phyloP scores from a whole-genome alignment of 2,329 filamentous ascomycete genomes.

The Epichloe bromicola region DNA sequence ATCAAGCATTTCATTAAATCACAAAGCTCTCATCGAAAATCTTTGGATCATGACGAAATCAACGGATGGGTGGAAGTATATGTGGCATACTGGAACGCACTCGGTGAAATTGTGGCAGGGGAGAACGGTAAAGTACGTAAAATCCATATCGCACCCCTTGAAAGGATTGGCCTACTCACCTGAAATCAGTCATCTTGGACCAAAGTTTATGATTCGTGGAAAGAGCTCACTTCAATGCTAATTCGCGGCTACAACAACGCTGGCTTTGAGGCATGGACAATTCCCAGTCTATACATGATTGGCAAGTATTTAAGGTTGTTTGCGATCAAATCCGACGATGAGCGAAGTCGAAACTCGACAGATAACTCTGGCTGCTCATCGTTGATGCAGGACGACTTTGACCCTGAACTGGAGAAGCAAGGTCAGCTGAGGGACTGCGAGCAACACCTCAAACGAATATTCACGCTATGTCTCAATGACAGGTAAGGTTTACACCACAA shows the following conservation, averaged over 20 bases:
- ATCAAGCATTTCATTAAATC: conserved; percentile 60
- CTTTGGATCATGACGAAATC: conserved; percentile 52
- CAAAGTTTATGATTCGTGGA: conserved; percentile 82
- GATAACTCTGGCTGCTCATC: conserved; percentile 25
- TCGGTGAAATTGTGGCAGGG: conserved; percentile 55
- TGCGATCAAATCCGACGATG: conserved; percentile 80
- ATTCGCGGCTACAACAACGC: conserved; percentile 69
- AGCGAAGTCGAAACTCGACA: conserved; percentile 30
- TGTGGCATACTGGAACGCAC: conserved; percentile 68
- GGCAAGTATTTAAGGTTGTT: conserved; percentile 80
- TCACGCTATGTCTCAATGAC: conserved; percentile 79
- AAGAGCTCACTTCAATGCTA: conserved; percentile 63
- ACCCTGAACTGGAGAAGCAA: conserved; percentile 62
- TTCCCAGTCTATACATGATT: conserved; percentile 77
- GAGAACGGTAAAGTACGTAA: conserved; percentile 23
- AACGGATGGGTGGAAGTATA: conserved; percentile 84
- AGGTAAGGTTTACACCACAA: conserved; percentile 53
- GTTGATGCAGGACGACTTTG: conserved; percentile 67
- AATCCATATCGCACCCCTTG: neutral
- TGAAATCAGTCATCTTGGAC: conserved; percentile 50
- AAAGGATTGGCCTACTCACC: conserved; percentile 8
- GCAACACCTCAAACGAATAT: conserved; percentile 80
- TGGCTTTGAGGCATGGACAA: conserved; percentile 77
- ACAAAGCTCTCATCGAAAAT: conserved; percentile 38
- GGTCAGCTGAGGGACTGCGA: conserved; percentile 85